phyloP scores from a whole-genome alignment of 495 filamentous ascomycete genomes.

The Cenococcum geophilum region DNA sequence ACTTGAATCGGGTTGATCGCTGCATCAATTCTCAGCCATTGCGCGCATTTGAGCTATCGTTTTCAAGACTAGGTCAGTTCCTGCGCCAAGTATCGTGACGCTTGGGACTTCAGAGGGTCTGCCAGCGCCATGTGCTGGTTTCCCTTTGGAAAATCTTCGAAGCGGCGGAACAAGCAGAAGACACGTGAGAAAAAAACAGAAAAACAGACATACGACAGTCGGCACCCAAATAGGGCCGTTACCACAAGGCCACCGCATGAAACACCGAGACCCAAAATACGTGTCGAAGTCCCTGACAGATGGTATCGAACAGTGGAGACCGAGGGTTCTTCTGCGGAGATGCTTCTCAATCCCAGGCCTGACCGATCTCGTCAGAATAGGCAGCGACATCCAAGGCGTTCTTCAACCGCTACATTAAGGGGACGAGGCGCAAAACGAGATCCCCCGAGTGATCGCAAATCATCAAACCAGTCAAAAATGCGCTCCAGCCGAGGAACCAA shows the following conservation, averaged over 20 bases:
- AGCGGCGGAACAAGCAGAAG: conserved; percentile 23
- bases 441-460: conserved; percentile 23
- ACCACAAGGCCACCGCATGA: background rate
- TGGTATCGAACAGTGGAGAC: conserved; percentile 23
- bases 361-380: conserved; percentile 24
- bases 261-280: conserved; percentile 7
- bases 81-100: too few relatives aligned
- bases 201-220: conserved; percentile 7
- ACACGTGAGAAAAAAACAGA: conserved; percentile 26
- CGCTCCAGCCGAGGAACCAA: conserved; percentile 8
- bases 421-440: conserved; percentile 29
- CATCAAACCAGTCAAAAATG: conserved; percentile 14
- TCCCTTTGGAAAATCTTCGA: conserved; percentile 18
- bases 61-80: too few relatives aligned
- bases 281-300: conserved; percentile 22
- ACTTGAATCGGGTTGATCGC: conserved; percentile 10
- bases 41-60: conserved; percentile 11
- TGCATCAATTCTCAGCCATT: conserved; percentile 10
- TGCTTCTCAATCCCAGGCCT: conserved; percentile 27
- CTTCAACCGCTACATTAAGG: conserved; percentile 19
- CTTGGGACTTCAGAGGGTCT: conserved; percentile 12
- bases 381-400: conserved; percentile 23
- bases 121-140: conserved; percentile 30
- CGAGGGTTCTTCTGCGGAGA: conserved; percentile 22
- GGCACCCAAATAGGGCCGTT: background rate